A percentile compares a stretch with the other conserved stretches of the same genome.
Evolutionary conservation across 2,329 filamentous ascomycete species (phyloP).

Genomic region (Ceratocystis papillata): DNA sequence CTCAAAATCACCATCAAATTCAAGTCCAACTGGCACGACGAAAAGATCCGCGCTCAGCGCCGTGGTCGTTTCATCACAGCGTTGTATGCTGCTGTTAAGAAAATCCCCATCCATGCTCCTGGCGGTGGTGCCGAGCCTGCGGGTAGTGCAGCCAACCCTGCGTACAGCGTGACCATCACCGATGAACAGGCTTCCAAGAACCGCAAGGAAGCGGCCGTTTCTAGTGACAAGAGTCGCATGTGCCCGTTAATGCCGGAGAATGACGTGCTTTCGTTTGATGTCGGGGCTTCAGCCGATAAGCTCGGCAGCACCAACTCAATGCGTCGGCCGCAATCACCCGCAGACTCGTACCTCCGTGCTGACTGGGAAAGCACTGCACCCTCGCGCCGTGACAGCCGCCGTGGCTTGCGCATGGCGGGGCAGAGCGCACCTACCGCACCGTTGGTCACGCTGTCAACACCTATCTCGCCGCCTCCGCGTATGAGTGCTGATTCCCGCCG

Average conservation of each 20-base stretch:
- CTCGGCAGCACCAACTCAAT: background rate
- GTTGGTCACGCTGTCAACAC: slow-evolving; percentile 28
- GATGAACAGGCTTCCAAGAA: slow-evolving; percentile 56
- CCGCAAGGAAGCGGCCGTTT: slow-evolving; percentile 43
- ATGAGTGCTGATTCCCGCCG: slow-evolving; percentile 30
- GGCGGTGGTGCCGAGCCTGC: slow-evolving; percentile 56
- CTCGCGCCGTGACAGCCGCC: slow-evolving; percentile 34
- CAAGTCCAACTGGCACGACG: slow-evolving; percentile 89
- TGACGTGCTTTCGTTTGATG: slow-evolving; percentile 17
- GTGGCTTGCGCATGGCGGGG: slow-evolving; percentile 41
- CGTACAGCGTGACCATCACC: slow-evolving; percentile 66
- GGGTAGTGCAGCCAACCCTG: slow-evolving; percentile 61
- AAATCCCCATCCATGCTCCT: slow-evolving; percentile 73
- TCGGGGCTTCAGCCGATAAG: slow-evolving; percentile 13
- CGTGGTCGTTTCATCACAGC: slow-evolving; percentile 97
- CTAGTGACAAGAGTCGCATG: slow-evolving; percentile 56
- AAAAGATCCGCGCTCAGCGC: slow-evolving; percentile 64
- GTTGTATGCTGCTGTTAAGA: slow-evolving; percentile 70
- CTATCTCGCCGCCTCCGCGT: slow-evolving; percentile 16
- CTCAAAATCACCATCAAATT: slow-evolving; percentile 77
- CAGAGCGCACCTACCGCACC: slow-evolving; percentile 32
- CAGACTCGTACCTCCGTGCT: slow-evolving; percentile 12
- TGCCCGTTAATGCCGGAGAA: slow-evolving; percentile 39
- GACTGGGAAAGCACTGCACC: slow-evolving; percentile 29
- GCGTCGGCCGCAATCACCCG: slow-evolving; percentile 14